A percentile compares a stretch with the other conserved stretches of the same genome.
Conservation (phyloP, 23 red algal species). For the Agarophyton chilense region DNA sequence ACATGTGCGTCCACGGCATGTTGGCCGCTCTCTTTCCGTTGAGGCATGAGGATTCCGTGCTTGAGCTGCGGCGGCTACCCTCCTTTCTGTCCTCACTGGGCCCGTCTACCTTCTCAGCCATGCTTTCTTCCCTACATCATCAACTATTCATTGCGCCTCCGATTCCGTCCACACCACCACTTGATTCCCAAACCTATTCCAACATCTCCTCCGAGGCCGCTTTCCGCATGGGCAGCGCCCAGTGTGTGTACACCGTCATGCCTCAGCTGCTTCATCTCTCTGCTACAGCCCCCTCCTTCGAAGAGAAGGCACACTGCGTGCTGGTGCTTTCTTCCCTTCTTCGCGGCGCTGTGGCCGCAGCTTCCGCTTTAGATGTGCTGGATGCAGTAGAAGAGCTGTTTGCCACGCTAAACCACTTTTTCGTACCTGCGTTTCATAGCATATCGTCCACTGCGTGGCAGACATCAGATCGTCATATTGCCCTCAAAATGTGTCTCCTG, state of each 20-base stretch:
- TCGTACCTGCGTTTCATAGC: conserved; percentile 4
- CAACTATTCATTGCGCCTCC: neutral
- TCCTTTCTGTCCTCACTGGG: conserved; percentile 17
- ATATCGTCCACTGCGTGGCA: neutral
- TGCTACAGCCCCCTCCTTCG: neutral
- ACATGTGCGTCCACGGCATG: conserved; percentile 10
- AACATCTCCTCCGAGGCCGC: conserved; percentile 21
- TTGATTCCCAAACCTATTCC: neutral
- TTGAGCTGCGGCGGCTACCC: neutral
- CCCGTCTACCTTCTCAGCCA: neutral
- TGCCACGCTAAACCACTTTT: conserved; percentile 1
- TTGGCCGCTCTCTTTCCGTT: conserved; percentile 2
- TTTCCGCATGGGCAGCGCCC: neutral
- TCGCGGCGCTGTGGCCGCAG: neutral
- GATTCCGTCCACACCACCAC: neutral
- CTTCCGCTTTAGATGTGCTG: neutral
- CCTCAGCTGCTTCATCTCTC: conserved; percentile 1
- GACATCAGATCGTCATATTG: neutral
- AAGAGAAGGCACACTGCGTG: conserved; percentile 3
- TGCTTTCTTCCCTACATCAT: neutral
- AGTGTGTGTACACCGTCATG: conserved; percentile 20
- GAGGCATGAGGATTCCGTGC: neutral
- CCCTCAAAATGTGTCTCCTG: conserved; percentile 14
- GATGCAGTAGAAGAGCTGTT: conserved; percentile 6
- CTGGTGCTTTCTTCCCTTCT: neutral